Evolutionary conservation across 441 rosid genomes (phyloP).

Genomic region (Geranium incanum): DNA sequence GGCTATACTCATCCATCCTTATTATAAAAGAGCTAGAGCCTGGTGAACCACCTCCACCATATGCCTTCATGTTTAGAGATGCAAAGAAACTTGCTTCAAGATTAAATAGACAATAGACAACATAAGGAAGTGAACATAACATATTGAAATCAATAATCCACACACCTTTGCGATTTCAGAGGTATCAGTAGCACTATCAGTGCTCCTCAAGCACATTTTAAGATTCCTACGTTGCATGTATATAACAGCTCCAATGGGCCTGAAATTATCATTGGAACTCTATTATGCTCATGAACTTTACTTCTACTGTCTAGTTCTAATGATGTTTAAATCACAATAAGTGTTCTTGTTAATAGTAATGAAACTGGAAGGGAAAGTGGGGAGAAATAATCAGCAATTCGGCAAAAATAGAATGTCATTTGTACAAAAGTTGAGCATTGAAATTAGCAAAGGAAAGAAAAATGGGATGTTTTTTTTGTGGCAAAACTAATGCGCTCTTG

Average conservation of each 20-base stretch:
- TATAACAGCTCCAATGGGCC: constrained; percentile 75
- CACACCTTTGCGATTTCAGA: constrained; percentile 76
- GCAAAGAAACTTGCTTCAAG: constrained; percentile 8
- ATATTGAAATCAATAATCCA: constrained; percentile 8
- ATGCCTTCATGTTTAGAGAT: constrained; percentile 43
- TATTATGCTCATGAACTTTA: neutral
- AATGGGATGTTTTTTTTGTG: neutral
- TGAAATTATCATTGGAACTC: constrained; percentile 21
- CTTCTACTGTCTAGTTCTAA: neutral
- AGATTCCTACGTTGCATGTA: constrained; percentile 59
- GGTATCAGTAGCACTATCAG: constrained; percentile 46
- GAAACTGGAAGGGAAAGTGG: neutral
- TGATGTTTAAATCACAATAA: neutral
- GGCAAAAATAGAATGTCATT: neutral
- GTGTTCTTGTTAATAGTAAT: neutral
- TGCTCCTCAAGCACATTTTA: constrained; percentile 72
- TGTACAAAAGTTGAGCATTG: neutral
- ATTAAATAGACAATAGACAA: constrained; percentile 7
- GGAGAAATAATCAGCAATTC: neutral
- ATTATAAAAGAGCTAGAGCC: constrained; percentile 70
- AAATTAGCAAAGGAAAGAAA: neutral
- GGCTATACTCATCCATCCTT: constrained; percentile 74
- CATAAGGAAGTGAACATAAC: constrained; percentile 7
- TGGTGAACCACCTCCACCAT: constrained; percentile 68
- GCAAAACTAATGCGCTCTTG: neutral